These are phyloP conservation scores for Fusarium siculi DNA, from an alignment of 2,329 filamentous ascomycete genomes.

Conservation along the genomic window DNA sequence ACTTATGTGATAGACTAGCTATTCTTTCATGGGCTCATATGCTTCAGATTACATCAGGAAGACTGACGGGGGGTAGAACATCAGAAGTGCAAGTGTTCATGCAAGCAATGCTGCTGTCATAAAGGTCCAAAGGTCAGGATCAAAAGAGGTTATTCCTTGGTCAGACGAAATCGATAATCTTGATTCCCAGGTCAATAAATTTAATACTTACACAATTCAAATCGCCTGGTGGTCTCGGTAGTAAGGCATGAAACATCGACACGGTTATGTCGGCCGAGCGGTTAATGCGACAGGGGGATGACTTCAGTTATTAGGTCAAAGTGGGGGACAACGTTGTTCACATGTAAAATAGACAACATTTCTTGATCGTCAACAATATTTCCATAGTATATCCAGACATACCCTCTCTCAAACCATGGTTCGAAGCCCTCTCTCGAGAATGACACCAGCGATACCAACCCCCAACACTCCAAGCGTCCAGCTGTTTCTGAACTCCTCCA, in stretches of 20 bases:
- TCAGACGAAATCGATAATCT: no score
- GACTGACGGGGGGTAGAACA: neutral
- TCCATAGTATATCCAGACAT: neutral
- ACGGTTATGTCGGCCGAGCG: fast-evolving
- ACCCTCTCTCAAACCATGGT: neutral
- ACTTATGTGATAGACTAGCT: neutral
- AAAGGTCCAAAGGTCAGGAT: no score
- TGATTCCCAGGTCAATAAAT: neutral
- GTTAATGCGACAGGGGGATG: no score
- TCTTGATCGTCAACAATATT: neutral
- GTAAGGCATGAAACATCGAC: neutral
- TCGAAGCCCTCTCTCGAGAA: conserved; percentile 1
- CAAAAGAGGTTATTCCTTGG: neutral
- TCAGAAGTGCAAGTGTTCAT: neutral
- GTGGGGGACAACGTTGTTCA: fast-evolving
- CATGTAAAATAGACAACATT: neutral
- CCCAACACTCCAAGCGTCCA: conserved; percentile 4
- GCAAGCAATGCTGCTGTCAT: neutral
- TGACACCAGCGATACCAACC: neutral
- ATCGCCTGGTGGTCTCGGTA: neutral
- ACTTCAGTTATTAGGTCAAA: neutral
- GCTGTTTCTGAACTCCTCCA: neutral
- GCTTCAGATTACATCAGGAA: no score
- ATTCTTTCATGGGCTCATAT: neutral
- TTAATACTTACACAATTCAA: neutral